These are phyloP conservation scores for Pyricularia grisea DNA, from an alignment of 2,329 filamentous ascomycete genomes.

Conservation along the genomic window DNA sequence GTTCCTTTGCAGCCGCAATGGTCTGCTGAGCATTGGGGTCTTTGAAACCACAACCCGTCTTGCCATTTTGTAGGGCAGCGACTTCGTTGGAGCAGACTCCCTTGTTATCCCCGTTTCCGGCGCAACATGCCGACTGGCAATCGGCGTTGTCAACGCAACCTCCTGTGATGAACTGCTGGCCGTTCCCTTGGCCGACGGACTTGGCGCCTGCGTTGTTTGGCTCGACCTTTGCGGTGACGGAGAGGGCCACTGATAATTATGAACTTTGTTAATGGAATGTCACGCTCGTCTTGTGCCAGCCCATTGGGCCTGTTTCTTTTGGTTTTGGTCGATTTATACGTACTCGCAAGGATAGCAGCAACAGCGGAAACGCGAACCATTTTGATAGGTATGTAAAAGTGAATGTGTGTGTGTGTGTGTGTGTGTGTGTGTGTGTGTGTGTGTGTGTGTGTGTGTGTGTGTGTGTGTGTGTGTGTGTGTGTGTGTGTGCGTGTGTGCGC, in stretches of 20 bases:
- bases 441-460: too few species aligned
- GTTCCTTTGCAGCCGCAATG: constrained; percentile 20
- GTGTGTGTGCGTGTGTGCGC: too few species aligned
- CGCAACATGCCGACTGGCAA: constrained; percentile 19
- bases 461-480: too few species aligned
- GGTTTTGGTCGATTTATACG: constrained; percentile 10
- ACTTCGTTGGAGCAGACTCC: constrained; percentile 22
- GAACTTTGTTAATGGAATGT: not conserved
- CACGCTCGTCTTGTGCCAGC: not conserved
- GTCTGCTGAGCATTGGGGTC: constrained; percentile 20
- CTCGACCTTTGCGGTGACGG: constrained; percentile 15
- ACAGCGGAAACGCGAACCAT: constrained; percentile 20
- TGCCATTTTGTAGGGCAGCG: constrained; percentile 22
- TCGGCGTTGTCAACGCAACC: constrained; percentile 22
- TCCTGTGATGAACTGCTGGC: constrained; percentile 22
- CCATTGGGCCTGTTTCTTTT: too few species aligned
- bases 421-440: too few species aligned
- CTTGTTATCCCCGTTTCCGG: constrained; percentile 16
- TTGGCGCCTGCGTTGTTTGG: constrained; percentile 21
- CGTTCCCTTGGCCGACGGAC: constrained; percentile 19
- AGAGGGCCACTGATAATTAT: constrained; percentile 14
- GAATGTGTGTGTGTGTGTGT: not conserved
- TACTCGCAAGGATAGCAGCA: constrained; percentile 14
- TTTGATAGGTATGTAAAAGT: constrained; percentile 9
- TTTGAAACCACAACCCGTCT: constrained; percentile 22